Evolutionary conservation across 805 yeast species (phyloP).

Genomic region (Ogataea paraovalis): DNA sequence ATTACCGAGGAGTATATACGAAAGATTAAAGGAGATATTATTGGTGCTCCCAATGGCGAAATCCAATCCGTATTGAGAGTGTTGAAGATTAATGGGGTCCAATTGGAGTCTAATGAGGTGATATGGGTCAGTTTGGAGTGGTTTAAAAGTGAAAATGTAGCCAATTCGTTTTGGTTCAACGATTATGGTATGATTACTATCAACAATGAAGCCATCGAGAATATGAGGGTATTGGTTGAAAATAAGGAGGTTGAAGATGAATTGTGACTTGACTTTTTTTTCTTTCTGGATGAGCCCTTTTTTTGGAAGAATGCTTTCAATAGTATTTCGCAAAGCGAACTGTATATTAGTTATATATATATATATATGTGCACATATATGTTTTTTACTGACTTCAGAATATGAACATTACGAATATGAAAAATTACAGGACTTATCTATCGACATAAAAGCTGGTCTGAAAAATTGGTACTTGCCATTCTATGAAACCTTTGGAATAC

Average conservation of each 20-base stretch:
- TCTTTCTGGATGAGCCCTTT: background rate
- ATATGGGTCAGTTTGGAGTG: constrained; percentile 23
- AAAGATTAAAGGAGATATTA: background rate
- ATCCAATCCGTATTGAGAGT: constrained; percentile 11
- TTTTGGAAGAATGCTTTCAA: no score
- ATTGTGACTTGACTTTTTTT: background rate
- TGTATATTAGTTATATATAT: background rate
- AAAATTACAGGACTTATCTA: no score
- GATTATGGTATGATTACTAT: constrained; percentile 15
- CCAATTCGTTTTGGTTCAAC: constrained; percentile 7
- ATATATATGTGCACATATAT: background rate
- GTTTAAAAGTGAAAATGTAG: constrained; percentile 1
- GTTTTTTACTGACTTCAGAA: background rate
- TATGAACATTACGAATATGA: no score
- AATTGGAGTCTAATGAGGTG: constrained; percentile 11
- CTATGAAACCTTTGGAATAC: no score
- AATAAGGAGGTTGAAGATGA: background rate
- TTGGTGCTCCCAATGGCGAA: background rate
- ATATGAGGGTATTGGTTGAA: constrained; percentile 15
- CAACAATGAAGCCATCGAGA: constrained; percentile 19
- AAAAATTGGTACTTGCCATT: no score
- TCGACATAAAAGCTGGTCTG: no score
- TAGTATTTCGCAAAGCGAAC: background rate
- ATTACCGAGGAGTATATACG: constrained; percentile 26
- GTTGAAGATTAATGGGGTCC: constrained; percentile 24